Evolutionary conservation across 2,329 filamentous ascomycete species (phyloP).

Genomic region (Claviceps arundinis): DNA sequence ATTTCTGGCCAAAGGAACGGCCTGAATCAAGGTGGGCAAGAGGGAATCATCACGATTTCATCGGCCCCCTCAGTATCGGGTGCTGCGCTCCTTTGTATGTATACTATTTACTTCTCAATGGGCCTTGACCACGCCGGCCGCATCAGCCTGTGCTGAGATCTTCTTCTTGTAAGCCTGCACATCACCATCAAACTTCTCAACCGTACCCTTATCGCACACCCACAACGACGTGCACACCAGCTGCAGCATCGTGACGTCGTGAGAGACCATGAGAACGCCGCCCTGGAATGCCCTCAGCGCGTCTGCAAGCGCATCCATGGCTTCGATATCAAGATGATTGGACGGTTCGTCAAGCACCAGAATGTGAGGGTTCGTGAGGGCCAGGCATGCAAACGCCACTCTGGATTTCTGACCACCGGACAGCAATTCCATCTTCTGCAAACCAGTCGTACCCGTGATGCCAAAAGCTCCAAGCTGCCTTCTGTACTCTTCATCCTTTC

Average conservation of each 20-base stretch:
- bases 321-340: constrained; percentile 97
- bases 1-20: background rate
- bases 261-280: constrained; percentile 94
- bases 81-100: background rate
- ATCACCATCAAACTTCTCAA: constrained; percentile 91
- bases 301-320: constrained; percentile 86
- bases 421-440: constrained; percentile 88
- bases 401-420: constrained; percentile 98
- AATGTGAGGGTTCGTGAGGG: constrained; percentile 88
- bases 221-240: constrained; percentile 89
- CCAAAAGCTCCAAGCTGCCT: constrained; percentile 83
- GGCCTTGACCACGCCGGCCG: constrained; percentile 67
- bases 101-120: constrained; percentile 26
- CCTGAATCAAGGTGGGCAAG: background rate
- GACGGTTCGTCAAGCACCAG: constrained; percentile 96
- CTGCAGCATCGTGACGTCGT: constrained; percentile 98
- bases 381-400: constrained; percentile 94
- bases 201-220: constrained; percentile 89
- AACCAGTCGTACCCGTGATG: constrained; percentile 84
- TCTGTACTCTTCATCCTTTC: constrained; percentile 91
- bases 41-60: background rate
- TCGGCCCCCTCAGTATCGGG: no score
- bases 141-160: constrained; percentile 79
- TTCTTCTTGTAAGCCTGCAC: constrained; percentile 97
- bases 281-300: constrained; percentile 81